These are phyloP conservation scores for Fusarium sacchari DNA, from an alignment of 2,329 filamentous ascomycete genomes.

Conservation along the genomic window DNA sequence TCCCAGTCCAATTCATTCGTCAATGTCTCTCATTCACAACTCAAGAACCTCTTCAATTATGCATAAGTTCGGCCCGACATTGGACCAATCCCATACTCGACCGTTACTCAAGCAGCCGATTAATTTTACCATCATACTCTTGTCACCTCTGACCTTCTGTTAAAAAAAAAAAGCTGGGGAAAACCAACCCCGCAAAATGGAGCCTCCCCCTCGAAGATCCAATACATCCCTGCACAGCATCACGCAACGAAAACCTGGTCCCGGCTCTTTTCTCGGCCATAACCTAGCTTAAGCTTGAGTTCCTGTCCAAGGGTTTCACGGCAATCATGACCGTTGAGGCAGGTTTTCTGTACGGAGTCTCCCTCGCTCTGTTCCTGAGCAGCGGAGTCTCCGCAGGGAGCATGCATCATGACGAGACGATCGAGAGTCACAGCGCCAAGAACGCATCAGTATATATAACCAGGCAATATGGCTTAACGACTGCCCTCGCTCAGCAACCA, in stretches of 20 bases:
- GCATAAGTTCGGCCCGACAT: slow-evolving; percentile 26
- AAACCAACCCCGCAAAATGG: slow-evolving; percentile 26
- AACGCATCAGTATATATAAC: slow-evolving; percentile 24
- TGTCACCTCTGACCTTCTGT: not conserved
- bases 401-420: slow-evolving; percentile 9
- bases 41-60: not conserved
- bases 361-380: not conserved
- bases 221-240: slow-evolving; percentile 16
- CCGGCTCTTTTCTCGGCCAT: slow-evolving; percentile 37
- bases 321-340: not conserved
- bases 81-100: not conserved
- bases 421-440: not conserved
- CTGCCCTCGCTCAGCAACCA: not conserved
- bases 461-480: not conserved
- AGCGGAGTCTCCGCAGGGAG: slow-evolving; percentile 24
- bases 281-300: not conserved
- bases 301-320: not conserved
- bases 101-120: not conserved
- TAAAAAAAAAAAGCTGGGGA: slow-evolving; percentile 4
- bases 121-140: slow-evolving; percentile 4
- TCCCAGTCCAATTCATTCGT: not conserved
- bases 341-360: not conserved
- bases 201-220: not conserved
- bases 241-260: slow-evolving; percentile 10
- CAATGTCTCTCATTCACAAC: not conserved